Evolutionary conservation across 164 flowering plant genomes (phyloP), one percentile per base, ranked within the genome.

Genomic region (Magnolia changhungtana): DNA sequence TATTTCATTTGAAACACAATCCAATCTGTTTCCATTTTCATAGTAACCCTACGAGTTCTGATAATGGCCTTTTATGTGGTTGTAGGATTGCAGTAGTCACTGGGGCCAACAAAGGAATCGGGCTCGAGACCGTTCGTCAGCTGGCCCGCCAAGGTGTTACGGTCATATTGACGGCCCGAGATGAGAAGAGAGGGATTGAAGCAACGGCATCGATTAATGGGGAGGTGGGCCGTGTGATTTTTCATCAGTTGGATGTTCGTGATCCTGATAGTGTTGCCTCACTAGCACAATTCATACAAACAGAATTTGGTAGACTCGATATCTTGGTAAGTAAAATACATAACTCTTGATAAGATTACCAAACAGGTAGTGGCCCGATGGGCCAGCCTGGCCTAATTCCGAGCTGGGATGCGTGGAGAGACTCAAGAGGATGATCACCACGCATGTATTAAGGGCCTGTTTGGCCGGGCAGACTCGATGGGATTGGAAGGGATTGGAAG

Each of bases 41-140:
- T 52, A 52, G 0, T 8, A 52, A 1, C 2, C 29, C 29, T 27
- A 1, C 2, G 1, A 1, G 29, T 27, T 27, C 29, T 52, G 9
- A 52, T 8, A 1, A 13, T 8, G 58, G 58, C 11, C 58, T 8
- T 8, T 8, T 52, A 0, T 27, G 29, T 3, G 58, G 58, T 52
- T 52, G 58, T 52, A 52, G 90, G 85, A 78, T 66, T 81, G 93
- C 90, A 52, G 93, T 88, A 71, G 91, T 90, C 37, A 87, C 93
- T 0, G 93, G 93, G 23, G 89, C 90, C 69, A 90, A 88, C 84
- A 87, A 85, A 81, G 93, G 93, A 31, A 88, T 90, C 11, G 91
- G 94, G 6, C 67, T 89, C 0, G 90, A 89, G 81, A 87, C 82
- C 0, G 89, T 78, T 16, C 70, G 86, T 63, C 89, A 89, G 78